phyloP scores from a whole-genome alignment of 106 monocot genomes.

The Acorus gramineus region DNA sequence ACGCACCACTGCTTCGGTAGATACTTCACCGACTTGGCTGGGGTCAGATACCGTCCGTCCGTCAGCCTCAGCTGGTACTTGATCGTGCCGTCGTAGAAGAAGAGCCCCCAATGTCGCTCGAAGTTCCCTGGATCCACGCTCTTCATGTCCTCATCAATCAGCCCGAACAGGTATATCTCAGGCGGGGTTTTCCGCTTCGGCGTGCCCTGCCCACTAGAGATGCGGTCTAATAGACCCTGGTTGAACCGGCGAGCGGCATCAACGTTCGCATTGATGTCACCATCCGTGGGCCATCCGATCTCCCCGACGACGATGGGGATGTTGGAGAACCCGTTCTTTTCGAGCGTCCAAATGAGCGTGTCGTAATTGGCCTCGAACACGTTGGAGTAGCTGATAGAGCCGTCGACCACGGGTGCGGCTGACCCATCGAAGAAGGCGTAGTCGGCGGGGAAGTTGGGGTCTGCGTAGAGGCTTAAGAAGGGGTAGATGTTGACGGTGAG shows the following conservation, averaged over 20 bases:
- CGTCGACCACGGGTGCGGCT: conserved; percentile 51
- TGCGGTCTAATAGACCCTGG: conserved; percentile 62
- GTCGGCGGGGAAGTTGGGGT: conserved; percentile 84
- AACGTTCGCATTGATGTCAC: conserved; percentile 47
- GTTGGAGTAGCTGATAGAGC: conserved; percentile 65
- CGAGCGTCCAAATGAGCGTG: conserved; percentile 66
- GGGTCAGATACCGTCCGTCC: conserved; percentile 18
- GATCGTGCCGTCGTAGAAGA: conserved; percentile 63
- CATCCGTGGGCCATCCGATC: conserved; percentile 91
- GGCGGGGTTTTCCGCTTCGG: conserved; percentile 45
- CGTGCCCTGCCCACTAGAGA: conserved; percentile 41
- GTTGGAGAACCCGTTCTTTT: conserved; percentile 62
- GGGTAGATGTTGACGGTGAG: conserved; percentile 98
- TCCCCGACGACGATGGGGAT: conserved; percentile 69
- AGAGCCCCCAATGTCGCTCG: conserved; percentile 86
- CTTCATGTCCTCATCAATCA: conserved; percentile 82
- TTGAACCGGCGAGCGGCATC: conserved; percentile 58
- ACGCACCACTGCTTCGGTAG: conserved; percentile 66
- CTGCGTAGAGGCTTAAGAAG: conserved; percentile 80
- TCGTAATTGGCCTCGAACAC: conserved; percentile 95
- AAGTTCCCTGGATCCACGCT: conserved; percentile 72
- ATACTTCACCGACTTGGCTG: conserved; percentile 59
- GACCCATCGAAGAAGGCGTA: conserved; percentile 55
- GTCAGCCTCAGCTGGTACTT: conserved; percentile 49
- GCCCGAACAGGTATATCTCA: conserved; percentile 68